Base-by-base conservation (phyloP, 441 rosid genomes). In the Arabidopsis hybrid region DNA sequence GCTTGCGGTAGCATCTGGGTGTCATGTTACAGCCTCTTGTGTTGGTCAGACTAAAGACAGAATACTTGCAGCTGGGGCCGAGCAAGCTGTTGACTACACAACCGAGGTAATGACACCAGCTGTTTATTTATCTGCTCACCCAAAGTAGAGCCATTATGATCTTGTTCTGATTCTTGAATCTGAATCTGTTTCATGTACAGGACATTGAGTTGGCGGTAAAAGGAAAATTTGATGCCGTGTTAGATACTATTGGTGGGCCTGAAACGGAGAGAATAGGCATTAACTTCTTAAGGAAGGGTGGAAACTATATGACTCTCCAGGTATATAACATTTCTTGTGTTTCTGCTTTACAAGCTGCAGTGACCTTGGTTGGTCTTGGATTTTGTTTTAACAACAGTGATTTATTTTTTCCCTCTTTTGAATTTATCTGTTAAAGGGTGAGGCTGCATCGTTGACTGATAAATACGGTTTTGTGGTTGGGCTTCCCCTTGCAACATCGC, bases 241-340 rank as follows among this genome's bases (percentile, higher is more conserved):
- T 95, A 81, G 99, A 95, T 79, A 95, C 99, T 62, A 92, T 95
- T 80, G 99, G 99, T 55, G 88, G 81, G 51, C 82, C 88, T 61
- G 97, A 92, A 76, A 92, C 97, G 0, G 97, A 95, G 82, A 88
- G 96, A 81, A 65, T 83, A 46, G 91, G 97, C 74, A 79, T 85
- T 64, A 89, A 83, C 75, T 81, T 94, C 78, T 84, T 94, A 83
- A 89, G 83, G 73, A 85, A 88, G 75, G 97, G 96, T 42, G 97
- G 99, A 74, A 85, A 91, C 81, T 92, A 92, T 71, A 92, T 95
- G 99, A 95, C 97, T 26, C 97, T 92, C 69, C 97, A 92, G 88
- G 97, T 88, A 66, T 71, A 78, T 45, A 6, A n/a, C 6, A 13
- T 51, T 18, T 26, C 59, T 69, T 69, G 11, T n/a, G 26, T 69